A percentile compares a stretch with the other conserved stretches of the same genome.
These are phyloP conservation scores for Pyrenochaeta sp. DNA, from an alignment of 2,329 filamentous ascomycete species.

Conservation along the genomic window DNA sequence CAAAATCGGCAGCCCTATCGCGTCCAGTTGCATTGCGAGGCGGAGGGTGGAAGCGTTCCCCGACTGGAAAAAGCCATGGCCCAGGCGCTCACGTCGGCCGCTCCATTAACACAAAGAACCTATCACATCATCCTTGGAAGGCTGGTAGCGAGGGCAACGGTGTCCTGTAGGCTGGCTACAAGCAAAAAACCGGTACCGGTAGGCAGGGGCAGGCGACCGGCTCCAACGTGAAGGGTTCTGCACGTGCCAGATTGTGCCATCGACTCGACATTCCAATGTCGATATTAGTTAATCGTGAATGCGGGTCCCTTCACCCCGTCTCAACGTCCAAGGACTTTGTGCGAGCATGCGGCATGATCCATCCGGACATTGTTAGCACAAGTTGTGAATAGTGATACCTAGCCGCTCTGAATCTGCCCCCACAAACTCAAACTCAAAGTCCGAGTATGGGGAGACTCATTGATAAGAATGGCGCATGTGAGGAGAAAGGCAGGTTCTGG, in stretches of 20 bases:
- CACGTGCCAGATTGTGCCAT: neutral
- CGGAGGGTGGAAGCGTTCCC: neutral
- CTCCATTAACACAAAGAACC: neutral
- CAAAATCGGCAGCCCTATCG: neutral
- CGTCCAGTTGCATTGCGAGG: too few relatives aligned
- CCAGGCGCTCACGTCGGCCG: neutral
- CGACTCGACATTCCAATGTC: neutral
- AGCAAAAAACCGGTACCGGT: neutral
- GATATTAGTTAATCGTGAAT: too few relatives aligned
- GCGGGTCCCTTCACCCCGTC: too few relatives aligned
- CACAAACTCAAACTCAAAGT: neutral
- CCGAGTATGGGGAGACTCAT: too few relatives aligned
- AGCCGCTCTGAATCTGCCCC: neutral
- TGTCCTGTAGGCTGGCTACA: neutral
- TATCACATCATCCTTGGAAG: neutral
- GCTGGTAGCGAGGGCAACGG: neutral
- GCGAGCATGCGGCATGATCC: neutral
- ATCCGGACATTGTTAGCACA: neutral
- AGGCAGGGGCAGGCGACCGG: neutral
- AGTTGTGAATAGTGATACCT: too few relatives aligned
- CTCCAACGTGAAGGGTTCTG: neutral
- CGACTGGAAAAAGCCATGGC: neutral
- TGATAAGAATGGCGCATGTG: neutral
- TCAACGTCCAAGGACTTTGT: too few relatives aligned
- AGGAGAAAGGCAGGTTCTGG: too few relatives aligned